Conservation (phyloP, 2,329 filamentous ascomycete species). For the Fusarium sublunatum region DNA sequence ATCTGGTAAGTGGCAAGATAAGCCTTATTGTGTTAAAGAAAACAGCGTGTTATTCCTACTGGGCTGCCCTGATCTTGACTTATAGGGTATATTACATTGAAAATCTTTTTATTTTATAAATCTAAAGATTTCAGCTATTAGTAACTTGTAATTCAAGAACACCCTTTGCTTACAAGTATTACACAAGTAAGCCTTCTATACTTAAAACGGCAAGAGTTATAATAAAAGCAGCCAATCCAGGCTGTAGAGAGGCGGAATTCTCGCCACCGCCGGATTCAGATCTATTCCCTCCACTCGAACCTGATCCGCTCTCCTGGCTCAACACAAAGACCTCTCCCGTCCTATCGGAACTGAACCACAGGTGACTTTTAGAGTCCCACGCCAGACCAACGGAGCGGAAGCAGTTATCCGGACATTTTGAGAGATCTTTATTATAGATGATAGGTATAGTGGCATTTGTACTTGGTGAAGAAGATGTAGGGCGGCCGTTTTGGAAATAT, state of each 20-base stretch:
- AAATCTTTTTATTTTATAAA: too few species aligned
- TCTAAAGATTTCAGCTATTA: too few species aligned
- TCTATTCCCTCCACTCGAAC: slow-evolving; percentile 14
- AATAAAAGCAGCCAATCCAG: slow-evolving; percentile 35
- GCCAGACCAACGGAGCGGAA: slow-evolving; percentile 72
- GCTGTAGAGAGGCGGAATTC: slow-evolving; percentile 37
- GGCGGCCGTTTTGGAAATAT: slow-evolving; percentile 57
- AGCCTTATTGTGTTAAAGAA: too few species aligned
- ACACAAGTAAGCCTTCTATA: slow-evolving; percentile 47
- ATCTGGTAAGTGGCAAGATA: too few species aligned
- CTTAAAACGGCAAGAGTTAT: slow-evolving; percentile 46
- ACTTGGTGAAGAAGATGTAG: slow-evolving; percentile 55
- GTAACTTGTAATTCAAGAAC: not conserved
- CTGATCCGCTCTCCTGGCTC: slow-evolving; percentile 6
- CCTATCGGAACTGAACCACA: slow-evolving; percentile 72
- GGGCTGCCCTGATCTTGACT: too few species aligned
- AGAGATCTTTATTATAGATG: slow-evolving; percentile 65
- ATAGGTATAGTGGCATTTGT: slow-evolving; percentile 62
- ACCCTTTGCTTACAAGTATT: not conserved
- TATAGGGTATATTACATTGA: too few species aligned
- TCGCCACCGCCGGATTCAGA: slow-evolving; percentile 24
- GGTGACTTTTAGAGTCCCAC: slow-evolving; percentile 61
- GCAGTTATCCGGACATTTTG: slow-evolving; percentile 65
- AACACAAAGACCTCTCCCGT: slow-evolving; percentile 75
- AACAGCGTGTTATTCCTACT: too few species aligned